A percentile compares a stretch with the other conserved stretches of the same genome.
Conservation (phyloP, 306 rosid species). For the Lathyrus sativus region DNA sequence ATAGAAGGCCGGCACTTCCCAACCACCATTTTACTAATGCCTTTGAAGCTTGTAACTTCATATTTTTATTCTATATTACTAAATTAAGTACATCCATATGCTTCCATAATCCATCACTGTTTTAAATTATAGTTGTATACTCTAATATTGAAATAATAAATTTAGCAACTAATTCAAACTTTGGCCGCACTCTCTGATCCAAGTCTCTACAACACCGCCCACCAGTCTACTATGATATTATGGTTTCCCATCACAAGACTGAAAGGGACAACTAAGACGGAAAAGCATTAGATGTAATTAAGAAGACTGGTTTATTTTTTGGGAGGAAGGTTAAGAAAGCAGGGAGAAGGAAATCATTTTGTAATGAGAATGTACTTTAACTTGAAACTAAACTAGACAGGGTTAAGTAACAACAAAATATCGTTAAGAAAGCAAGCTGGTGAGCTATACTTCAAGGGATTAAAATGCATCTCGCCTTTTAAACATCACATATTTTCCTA, state of each 20-base stretch:
- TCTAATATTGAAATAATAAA: too few relatives aligned
- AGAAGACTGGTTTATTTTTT: neutral
- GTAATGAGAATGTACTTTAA: conserved; percentile 18
- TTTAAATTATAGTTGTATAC: too few relatives aligned
- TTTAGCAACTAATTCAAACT: too few relatives aligned
- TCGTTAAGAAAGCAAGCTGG: neutral
- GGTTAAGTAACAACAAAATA: neutral
- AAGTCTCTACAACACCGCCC: too few relatives aligned
- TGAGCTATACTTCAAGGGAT: conserved; percentile 1
- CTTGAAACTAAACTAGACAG: neutral
- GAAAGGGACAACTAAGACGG: too few relatives aligned
- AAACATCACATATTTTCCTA: conserved; percentile 1
- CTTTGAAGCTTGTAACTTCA: conserved; percentile 25
- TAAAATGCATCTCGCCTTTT: neutral
- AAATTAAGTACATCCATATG: too few relatives aligned
- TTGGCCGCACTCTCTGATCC: too few relatives aligned
- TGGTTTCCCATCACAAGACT: too few relatives aligned
- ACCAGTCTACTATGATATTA: too few relatives aligned
- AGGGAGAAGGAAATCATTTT: neutral
- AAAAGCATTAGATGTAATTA: neutral
- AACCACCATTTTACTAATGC: conserved; percentile 10
- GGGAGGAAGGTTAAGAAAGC: neutral
- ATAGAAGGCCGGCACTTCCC: conserved; percentile 20
- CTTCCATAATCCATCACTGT: too few relatives aligned
- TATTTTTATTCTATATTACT: too few relatives aligned